Conservation (phyloP, 306 rosid species). For the Cucumis sativus region Cucumber_9930_V3 NC_026656.2:17812001-17812500, state of each 20-base stretch:
- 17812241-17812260: no score
- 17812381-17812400: conserved; percentile 14
- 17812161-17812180: conserved; percentile 37
- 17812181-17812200: conserved; percentile 74
- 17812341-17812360: conserved; percentile 1
- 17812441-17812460: conserved; percentile 19
- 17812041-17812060: conserved; percentile 39
- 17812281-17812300: conserved; percentile 13
- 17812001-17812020: neutral
- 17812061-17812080: conserved; percentile 51
- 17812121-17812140: conserved; percentile 26
- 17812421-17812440: conserved; percentile 8
- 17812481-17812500: conserved; percentile 67
- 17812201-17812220: conserved; percentile 15
- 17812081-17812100: conserved; percentile 43
- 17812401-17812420: conserved; percentile 41
- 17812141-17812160: conserved; percentile 40
- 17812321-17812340: conserved; percentile 13
- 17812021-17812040: conserved; percentile 30
- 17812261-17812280: neutral
- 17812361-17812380: conserved; percentile 24
- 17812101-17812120: conserved; percentile 43
- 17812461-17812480: conserved; percentile 7
- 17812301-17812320: conserved; percentile 13
- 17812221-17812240: no score